phyloP scores from a whole-genome alignment of 2,329 filamentous ascomycete species.

The Tolypocladium endophyticum region DNA sequence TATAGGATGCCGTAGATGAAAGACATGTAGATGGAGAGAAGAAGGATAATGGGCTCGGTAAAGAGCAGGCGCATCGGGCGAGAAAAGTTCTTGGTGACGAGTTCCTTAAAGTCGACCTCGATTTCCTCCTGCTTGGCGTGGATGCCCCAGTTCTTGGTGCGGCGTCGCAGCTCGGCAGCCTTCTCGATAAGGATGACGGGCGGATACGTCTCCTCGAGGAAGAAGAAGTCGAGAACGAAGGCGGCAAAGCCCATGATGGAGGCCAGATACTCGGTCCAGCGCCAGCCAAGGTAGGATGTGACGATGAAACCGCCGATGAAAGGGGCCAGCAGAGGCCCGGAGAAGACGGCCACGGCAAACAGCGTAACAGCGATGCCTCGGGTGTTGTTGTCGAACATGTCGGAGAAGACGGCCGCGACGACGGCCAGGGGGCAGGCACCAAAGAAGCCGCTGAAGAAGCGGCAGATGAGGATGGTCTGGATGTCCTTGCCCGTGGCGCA shows the following conservation, averaged over 20 bases:
- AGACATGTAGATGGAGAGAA: constrained; percentile 60
- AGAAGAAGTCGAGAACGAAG: constrained; percentile 48
- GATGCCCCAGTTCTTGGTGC: constrained; percentile 60
- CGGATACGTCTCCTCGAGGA: constrained; percentile 61
- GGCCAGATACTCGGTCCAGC: constrained; percentile 59
- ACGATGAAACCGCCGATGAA: constrained; percentile 60
- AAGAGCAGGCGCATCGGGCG: constrained; percentile 56
- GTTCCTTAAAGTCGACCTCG: constrained; percentile 53
- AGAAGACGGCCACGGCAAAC: constrained; percentile 45
- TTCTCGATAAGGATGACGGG: constrained; percentile 53
- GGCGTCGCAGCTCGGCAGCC: constrained; percentile 49
- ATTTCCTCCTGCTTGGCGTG: constrained; percentile 65
- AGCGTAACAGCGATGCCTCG: constrained; percentile 38
- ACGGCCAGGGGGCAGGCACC: constrained; percentile 59
- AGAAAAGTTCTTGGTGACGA: constrained; percentile 56
- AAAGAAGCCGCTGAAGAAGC: constrained; percentile 66
- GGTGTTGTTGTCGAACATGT: constrained; percentile 58
- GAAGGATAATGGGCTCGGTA: constrained; percentile 57
- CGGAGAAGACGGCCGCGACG: constrained; percentile 60
- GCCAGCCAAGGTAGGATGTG: constrained; percentile 54
- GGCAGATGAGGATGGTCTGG: constrained; percentile 57
- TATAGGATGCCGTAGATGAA: constrained; percentile 75
- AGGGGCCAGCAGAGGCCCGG: constrained; percentile 56
- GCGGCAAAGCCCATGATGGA: constrained; percentile 53
- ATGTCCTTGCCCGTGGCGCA: constrained; percentile 57